Conservation (phyloP, 2,329 filamentous ascomycete species). For the Hypoxylon rubiginosum region DNA sequence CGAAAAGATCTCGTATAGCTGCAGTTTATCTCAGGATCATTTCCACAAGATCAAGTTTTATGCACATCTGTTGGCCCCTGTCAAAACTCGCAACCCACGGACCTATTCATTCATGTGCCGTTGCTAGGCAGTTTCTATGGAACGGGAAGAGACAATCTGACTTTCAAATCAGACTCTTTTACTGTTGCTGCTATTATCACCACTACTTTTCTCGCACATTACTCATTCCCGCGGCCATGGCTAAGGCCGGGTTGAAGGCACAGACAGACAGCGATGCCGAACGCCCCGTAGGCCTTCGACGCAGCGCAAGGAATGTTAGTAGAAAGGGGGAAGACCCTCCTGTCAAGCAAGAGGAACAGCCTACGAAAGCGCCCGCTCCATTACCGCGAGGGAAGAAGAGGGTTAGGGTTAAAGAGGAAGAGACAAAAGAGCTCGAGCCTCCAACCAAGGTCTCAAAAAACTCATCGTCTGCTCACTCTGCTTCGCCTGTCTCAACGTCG, state of each 20-base stretch:
- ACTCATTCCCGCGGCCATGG: constrained; percentile 20
- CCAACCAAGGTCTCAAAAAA: constrained; percentile 16
- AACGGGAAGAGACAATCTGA: not conserved
- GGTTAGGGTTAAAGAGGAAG: constrained; percentile 35
- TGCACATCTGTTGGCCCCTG: constrained; percentile 6
- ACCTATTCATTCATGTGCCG: not conserved
- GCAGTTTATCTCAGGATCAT: not conserved
- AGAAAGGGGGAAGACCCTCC: constrained; percentile 11
- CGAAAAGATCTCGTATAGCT: not conserved
- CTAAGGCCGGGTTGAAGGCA: constrained; percentile 9
- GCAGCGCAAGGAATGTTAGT: constrained; percentile 40
- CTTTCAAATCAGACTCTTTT: not conserved
- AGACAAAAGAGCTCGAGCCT: constrained; percentile 13
- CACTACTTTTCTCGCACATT: not conserved
- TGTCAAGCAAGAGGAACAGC: constrained; percentile 33
- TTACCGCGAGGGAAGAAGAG: constrained; percentile 33
- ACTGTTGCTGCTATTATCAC: not conserved
- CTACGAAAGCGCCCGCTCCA: not conserved
- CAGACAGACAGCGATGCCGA: constrained; percentile 12
- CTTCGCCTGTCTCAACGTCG: constrained; percentile 3
- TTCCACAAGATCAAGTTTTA: not conserved
- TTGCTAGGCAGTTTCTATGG: not conserved
- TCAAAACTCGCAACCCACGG: not conserved
- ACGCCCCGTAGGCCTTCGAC: constrained; percentile 30
- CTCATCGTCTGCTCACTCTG: constrained; percentile 2